These are phyloP conservation scores for Conticribra guillardii DNA, from an alignment of 108 stramenopile genomes.

Conservation along the genomic window DNA sequence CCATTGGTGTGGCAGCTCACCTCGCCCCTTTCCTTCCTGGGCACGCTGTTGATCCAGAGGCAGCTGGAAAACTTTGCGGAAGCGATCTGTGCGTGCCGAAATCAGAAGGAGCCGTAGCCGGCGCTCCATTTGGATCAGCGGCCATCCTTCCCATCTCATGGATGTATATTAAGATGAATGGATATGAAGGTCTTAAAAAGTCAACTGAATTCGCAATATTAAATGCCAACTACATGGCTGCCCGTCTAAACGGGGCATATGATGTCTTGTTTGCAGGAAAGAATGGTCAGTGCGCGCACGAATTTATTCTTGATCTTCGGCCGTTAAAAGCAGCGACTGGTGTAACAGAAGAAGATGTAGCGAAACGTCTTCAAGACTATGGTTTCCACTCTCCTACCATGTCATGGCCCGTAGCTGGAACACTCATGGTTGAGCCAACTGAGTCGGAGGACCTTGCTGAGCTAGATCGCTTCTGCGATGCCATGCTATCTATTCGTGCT, in stretches of 20 bases:
- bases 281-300: constrained; percentile 99
- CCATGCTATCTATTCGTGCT: constrained; percentile 95
- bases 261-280: constrained; percentile 91
- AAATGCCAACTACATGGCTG: constrained; percentile 99
- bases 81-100: constrained; percentile 81
- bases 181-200: constrained; percentile 88
- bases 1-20: constrained; percentile 95
- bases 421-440: constrained; percentile 99
- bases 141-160: constrained; percentile 99
- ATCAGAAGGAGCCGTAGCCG: constrained; percentile 82
- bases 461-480: constrained; percentile 97
- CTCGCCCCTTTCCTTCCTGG: constrained; percentile 98
- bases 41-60: constrained; percentile 87
- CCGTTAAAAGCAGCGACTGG: constrained; percentile 92
- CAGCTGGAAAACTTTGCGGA: constrained; percentile 83
- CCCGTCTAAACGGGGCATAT: constrained; percentile 89
- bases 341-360: constrained; percentile 97
- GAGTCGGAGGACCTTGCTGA: constrained; percentile 98
- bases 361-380: constrained; percentile 97
- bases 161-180: constrained; percentile 99
- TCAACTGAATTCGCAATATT: constrained; percentile 95
- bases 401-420: constrained; percentile 99
- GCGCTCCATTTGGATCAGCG: constrained; percentile 98
- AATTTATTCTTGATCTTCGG: constrained; percentile 98
- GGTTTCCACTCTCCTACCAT: constrained; percentile 99